Evolutionary conservation across 2,329 filamentous ascomycete species (phyloP), one percentile per base, ranked within the genome.

Genomic region (Atkinsonella hypoxylon): DNA sequence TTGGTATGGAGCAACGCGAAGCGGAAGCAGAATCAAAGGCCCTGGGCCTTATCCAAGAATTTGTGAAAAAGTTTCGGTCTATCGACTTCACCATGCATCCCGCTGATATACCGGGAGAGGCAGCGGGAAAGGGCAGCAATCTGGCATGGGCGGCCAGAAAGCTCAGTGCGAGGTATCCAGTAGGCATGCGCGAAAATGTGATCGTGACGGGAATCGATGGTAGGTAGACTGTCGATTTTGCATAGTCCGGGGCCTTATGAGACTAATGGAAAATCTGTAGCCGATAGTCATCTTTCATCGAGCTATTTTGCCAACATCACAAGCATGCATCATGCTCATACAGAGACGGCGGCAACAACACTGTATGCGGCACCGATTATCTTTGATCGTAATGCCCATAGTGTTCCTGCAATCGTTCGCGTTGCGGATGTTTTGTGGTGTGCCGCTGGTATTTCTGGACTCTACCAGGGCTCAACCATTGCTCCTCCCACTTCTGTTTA

Each of bases 71-170:
- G 52, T 87, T 88, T 61, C 78, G 79, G 41, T 76, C 75, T 52
- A 82, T 88, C 58, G 77, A 80, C 58, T 82, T 78, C 61, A 86
- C 82, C 2, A 65, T 85, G 12, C 84, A 88, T 59, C 83, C 84
- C 1, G 67, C 72, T 20, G 79, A 79, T 50, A 78, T 87, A 48
- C 75, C 77, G 3, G 79, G 81, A 12, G 84, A 88, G 62, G 78
- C 83, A 47, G 81, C 83, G 49, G 84, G 84, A 52, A 88, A 88
- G 62, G 84, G 84, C 55, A 87, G 83, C 69, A 88, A 88, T 63
- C 74, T 85, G 53, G 78, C 78, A 48, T 88, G 83, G 81, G 82
- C 82, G 17, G 83, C 82, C 10, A 76, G 77, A 55, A 80, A 82
- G 62, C 71, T 83, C 48, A 82, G 79, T 62, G 74, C 76, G 58